Evolutionary conservation across 352 stramenopile species (phyloP).

Genomic region (Hyaloperonospora brassicae): DNA sequence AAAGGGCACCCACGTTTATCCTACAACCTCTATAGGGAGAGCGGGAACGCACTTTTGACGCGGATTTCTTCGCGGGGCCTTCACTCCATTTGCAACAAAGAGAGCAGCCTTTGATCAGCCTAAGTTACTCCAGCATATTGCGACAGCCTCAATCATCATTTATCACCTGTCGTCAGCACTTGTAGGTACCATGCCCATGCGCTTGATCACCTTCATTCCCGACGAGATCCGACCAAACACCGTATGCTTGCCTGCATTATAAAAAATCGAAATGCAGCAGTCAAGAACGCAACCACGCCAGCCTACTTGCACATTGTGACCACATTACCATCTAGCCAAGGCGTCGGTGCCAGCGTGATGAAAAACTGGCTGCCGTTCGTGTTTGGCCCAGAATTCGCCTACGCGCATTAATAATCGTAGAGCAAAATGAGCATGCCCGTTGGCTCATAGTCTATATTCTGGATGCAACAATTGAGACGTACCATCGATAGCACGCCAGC

Average conservation of each 20-base stretch:
- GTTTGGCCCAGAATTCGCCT: constrained; percentile 87
- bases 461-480: not conserved
- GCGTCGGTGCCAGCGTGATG: constrained; percentile 88
- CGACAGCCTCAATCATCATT: not conserved
- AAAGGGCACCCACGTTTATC: no score
- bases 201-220: constrained; percentile 91
- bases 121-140: not conserved
- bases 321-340: constrained; percentile 86
- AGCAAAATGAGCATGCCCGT: constrained; percentile 1
- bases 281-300: not conserved
- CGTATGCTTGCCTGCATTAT: constrained; percentile 82
- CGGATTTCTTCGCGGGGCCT: constrained; percentile 78
- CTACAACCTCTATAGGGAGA: constrained; percentile 33
- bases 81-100: constrained; percentile 1
- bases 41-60: constrained; percentile 57
- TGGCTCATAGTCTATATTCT: not conserved
- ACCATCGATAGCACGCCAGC: constrained; percentile 88
- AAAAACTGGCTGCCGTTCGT: constrained; percentile 94
- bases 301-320: not conserved
- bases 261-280: not conserved
- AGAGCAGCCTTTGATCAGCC: not conserved
- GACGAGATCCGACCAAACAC: constrained; percentile 88
- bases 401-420: no score
- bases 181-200: constrained; percentile 85
- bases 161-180: constrained; percentile 77